These are phyloP conservation scores for Curvularia eragrostidis DNA, from an alignment of 2,329 filamentous ascomycete species.

Conservation along the genomic window DNA sequence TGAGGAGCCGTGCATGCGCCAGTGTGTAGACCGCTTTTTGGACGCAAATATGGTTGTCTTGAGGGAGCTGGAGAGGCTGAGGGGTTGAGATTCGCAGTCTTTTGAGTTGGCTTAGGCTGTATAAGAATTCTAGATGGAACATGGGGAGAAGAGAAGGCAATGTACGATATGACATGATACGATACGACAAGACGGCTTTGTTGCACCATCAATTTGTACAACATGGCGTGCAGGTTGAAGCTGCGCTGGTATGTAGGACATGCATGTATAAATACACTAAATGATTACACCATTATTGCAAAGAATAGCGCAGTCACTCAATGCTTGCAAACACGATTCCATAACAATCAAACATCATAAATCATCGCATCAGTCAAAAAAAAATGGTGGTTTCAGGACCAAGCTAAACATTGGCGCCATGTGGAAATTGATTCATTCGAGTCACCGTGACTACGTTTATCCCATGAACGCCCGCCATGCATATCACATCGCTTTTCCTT, in stretches of 20 bases:
- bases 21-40: slow-evolving; percentile 93
- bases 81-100: slow-evolving; percentile 27
- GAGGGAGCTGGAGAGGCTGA: slow-evolving; percentile 76
- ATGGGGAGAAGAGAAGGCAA: background rate
- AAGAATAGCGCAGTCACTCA: background rate
- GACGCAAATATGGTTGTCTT: slow-evolving; percentile 87
- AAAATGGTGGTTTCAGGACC: slow-evolving; percentile 3
- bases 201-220: slow-evolving; percentile 11
- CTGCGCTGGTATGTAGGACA: background rate
- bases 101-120: too few relatives aligned
- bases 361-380: background rate
- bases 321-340: background rate
- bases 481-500: slow-evolving; percentile 45
- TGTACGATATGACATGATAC: slow-evolving; percentile 20
- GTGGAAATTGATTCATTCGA: slow-evolving; percentile 46
- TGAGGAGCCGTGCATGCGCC: slow-evolving; percentile 85
- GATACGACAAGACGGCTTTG: background rate
- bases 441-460: slow-evolving; percentile 47
- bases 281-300: background rate
- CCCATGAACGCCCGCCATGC: slow-evolving; percentile 48
- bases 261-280: background rate
- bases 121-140: too few relatives aligned
- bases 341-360: background rate
- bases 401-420: slow-evolving; percentile 36
- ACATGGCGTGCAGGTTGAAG: slow-evolving; percentile 6